Evolutionary conservation across 352 stramenopile genomes (phyloP), one percentile per base, ranked within the genome.

Genomic region (Stephanocyclus meneghinianus): DNA sequence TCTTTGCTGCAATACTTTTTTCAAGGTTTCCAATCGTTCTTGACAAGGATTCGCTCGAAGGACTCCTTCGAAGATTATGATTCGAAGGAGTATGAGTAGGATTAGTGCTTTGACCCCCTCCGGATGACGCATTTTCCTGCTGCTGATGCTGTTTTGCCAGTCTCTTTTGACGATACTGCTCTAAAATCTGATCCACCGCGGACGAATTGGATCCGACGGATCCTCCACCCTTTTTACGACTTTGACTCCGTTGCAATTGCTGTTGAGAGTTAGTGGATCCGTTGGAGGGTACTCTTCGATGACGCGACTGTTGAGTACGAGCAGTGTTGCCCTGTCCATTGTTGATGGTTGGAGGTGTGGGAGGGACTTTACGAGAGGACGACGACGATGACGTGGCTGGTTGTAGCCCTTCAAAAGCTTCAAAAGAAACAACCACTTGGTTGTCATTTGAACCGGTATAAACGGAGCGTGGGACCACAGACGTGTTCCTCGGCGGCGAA

Each of bases 181-280:
- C 74, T n/a, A 82, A 50, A 45, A 82, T 77, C 45, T 77, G 74
- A 74, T 82, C 74, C 15, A 82, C 74, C 13, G 74, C 74, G 0
- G 66, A 76, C 3, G 74, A 81, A 64, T 76, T 78, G 37, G 71
- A 78, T 3, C 61, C 45, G 2, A 74, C 44, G 0, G 74, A 82
- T 26, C 74, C 74, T 18, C 63, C 59, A 35, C 65, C 45, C 40
- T 45, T 69, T 11, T 55, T 60, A 15, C 57, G 21, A 35, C 44
- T 53, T 42, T 60, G 55, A 68, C 56, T 53, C 13, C 30, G 42
- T 59, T 59, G 50, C 50, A 59, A 26, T 61, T 51, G 21, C 45
- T 61, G 32, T 3, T 53, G 11, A 40, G 51, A 68, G 13, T 37
- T 15, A 30, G 44, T n/a, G 6, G 66, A 74, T 64, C 59, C 72